These are phyloP conservation scores for Andalucia godoyi DNA, from an alignment of 78 protist genomes.

Conservation along the genomic window DNA sequence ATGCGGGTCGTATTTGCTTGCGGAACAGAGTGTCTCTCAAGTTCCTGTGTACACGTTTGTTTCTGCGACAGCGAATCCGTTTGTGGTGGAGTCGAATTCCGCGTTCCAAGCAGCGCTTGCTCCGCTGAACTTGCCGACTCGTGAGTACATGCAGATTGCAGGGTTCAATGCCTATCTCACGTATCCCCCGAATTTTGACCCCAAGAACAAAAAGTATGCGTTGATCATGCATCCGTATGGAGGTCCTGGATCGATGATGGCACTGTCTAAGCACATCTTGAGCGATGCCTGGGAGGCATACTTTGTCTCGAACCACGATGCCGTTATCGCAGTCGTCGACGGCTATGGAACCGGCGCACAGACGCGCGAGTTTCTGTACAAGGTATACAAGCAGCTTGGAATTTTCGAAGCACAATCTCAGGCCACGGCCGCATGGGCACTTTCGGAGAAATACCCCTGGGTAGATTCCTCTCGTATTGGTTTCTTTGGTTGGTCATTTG, in stretches of 20 bases:
- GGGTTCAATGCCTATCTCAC: too few relatives aligned
- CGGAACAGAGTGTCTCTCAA: too few relatives aligned
- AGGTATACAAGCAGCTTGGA: not conserved
- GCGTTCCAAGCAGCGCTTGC: too few relatives aligned
- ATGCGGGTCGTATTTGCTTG: too few relatives aligned
- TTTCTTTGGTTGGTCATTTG: not conserved
- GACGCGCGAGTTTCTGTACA: not conserved
- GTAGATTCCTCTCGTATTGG: not conserved
- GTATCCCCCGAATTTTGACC: too few relatives aligned
- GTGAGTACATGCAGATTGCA: too few relatives aligned
- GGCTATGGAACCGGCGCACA: not conserved
- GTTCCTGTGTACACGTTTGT: too few relatives aligned
- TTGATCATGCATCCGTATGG: not conserved
- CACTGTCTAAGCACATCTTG: not conserved
- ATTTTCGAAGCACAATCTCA: not conserved
- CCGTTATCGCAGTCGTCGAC: not conserved
- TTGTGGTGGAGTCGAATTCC: too few relatives aligned
- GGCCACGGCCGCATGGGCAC: not conserved
- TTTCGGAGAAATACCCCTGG: not conserved
- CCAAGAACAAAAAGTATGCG: too few relatives aligned
- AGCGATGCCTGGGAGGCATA: not conserved
- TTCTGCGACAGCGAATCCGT: too few relatives aligned
- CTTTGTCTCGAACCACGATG: not conserved
- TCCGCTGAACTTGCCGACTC: too few relatives aligned
- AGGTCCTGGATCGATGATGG: not conserved